phyloP scores from a whole-genome alignment of 257 asterid genomes.

The Hygrophila difformis region DNA sequence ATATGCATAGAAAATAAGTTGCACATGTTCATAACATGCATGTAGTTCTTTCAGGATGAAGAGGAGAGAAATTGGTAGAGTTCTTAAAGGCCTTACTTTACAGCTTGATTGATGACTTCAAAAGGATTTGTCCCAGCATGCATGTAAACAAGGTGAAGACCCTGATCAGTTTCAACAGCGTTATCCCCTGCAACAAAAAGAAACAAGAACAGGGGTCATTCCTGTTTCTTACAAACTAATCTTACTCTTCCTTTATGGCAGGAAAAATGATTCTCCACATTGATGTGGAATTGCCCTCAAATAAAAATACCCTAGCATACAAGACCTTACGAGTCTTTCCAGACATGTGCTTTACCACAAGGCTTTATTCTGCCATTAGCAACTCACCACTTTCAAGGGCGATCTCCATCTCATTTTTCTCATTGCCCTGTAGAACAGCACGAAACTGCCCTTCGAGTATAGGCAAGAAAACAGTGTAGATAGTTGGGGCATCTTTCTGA shows the following conservation, averaged over 20 bases:
- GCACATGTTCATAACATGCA: constrained; percentile 2
- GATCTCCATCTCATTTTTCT: constrained; percentile 73
- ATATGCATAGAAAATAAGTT: not conserved
- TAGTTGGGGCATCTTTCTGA: constrained; percentile 44
- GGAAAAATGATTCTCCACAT: constrained; percentile 16
- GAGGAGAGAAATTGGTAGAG: not conserved
- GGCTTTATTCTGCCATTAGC: constrained; percentile 24
- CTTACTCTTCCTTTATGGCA: constrained; percentile 14
- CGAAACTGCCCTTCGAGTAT: constrained; percentile 95
- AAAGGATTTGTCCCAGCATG: constrained; percentile 88
- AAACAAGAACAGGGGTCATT: constrained; percentile 17
- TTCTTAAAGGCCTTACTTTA: constrained; percentile 48
- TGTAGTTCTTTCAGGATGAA: not conserved
- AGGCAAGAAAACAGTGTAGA: constrained; percentile 82
- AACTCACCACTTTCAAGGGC: constrained; percentile 90
- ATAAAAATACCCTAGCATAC: constrained; percentile 7
- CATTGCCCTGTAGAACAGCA: constrained; percentile 90
- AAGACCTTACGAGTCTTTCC: constrained; percentile 13
- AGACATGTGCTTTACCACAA: constrained; percentile 16
- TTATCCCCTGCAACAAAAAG: constrained; percentile 65
- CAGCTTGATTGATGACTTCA: constrained; percentile 85
- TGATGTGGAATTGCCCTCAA: constrained; percentile 15
- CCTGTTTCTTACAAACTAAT: constrained; percentile 1
- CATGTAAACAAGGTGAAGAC: constrained; percentile 72
- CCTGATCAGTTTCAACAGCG: constrained; percentile 80